These are phyloP conservation scores for Podila minutissima DNA, from an alignment of 192 early-diverging fungal species.

Conservation along the genomic window DNA sequence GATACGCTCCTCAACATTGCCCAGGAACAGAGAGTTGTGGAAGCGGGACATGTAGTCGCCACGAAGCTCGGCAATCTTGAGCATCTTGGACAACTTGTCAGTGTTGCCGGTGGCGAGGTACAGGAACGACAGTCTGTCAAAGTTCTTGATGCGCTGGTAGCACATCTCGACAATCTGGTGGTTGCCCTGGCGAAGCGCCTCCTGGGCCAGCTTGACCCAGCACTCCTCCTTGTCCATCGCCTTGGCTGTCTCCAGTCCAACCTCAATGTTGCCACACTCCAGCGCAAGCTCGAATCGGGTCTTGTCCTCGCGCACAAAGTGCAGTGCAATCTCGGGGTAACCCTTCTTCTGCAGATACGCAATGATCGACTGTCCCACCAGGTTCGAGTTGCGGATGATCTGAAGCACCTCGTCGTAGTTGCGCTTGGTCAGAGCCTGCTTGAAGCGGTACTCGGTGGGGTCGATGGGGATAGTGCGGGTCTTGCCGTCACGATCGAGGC, in stretches of 20 bases:
- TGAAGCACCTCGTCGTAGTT: conserved; percentile 97
- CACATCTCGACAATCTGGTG: conserved; percentile 89
- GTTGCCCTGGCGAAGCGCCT: conserved; percentile 92
- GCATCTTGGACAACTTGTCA: conserved; percentile 94
- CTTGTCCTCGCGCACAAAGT: conserved; percentile 97
- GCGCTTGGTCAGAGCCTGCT: conserved; percentile 87
- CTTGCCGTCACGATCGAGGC: conserved; percentile 91
- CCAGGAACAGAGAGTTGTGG: conserved; percentile 92
- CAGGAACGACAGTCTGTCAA: conserved; percentile 94
- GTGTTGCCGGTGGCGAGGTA: conserved; percentile 93
- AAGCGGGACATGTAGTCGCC: conserved; percentile 90
- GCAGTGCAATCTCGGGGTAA: conserved; percentile 97
- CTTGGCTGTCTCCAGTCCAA: conserved; percentile 95
- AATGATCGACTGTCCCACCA: conserved; percentile 99
- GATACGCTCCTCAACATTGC: conserved; percentile 93
- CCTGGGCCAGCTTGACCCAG: conserved; percentile 90
- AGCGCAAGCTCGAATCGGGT: conserved; percentile 97
- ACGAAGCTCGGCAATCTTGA: conserved; percentile 90
- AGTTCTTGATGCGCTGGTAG: conserved; percentile 92
- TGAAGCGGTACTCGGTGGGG: conserved; percentile 99
- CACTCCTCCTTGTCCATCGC: conserved; percentile 87
- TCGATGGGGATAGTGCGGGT: conserved; percentile 90
- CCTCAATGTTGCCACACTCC: conserved; percentile 96
- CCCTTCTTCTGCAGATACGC: conserved; percentile 99
- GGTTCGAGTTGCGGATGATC: conserved; percentile 95